Evolutionary conservation across 257 asterid genomes (phyloP), one percentile per base, ranked within the genome.

Genomic region (Scutellaria baicalensis): DNA sequence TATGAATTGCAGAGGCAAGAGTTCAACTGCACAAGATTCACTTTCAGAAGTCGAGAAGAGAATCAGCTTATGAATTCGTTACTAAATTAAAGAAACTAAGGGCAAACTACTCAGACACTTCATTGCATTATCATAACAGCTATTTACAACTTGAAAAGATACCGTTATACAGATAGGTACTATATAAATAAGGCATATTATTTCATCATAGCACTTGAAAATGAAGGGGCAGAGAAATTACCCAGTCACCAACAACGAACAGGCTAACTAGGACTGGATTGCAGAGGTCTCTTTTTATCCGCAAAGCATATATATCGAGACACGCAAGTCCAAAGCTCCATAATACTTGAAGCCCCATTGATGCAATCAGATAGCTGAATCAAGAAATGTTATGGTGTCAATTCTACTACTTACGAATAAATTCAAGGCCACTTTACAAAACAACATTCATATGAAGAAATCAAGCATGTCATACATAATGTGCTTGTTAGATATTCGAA

Each of bases 201-300:
- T 1, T 4, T 9, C 10, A 7, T 42, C 6, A n/a, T 40, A 59
- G 58, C 33, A 60, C 45, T 9, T 35, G 70, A 40, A 55, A 72
- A 5, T 1, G 9, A 67, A 51, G 64, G 71, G 63, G 4, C 8
- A 43, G 42, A 70, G 59, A 59, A 51, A 70, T 63, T 86, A 92
- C 98, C 98, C 98, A 92, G 73, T 92, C 98, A 59, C 97, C 98
- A 14, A 92, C 98, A 36, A 92, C 96, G 62, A 92, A 88, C 73
- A 92, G 86, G 85, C 97, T 92, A 71, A 89, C 95, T 64, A 90
- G 76, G 59, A 90, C 90, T 23, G 96, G 95, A 85, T 83, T 92
- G 18, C 81, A 79, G 18, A 90, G 96, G 75, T 92, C 97, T 58
- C 85, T 80, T 63, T 85, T 88, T 69, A 83, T 81, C 90, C 87